Percentiles rank a stretch among this genome's conserved stretches.
Conservation (phyloP, 2,329 filamentous ascomycete species). For the Hirsutella minnesotensis region DNA sequence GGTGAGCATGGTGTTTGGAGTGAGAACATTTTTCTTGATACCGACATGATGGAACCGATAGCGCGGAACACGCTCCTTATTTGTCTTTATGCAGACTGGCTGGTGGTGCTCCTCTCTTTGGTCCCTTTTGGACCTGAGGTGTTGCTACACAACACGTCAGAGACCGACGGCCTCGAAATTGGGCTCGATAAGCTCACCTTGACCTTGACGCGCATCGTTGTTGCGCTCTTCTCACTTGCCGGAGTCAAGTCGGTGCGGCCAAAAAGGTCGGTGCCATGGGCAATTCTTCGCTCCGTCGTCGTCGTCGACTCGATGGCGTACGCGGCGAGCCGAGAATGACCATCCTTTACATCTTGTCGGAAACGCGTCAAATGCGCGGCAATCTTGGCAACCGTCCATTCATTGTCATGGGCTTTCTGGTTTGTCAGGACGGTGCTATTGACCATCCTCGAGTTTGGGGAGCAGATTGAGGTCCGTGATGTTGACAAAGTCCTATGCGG, state of each 20-base stretch:
- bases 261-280: constrained; percentile 35
- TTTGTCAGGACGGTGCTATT: constrained; percentile 8
- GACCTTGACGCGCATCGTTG: constrained; percentile 35
- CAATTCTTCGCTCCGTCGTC: constrained; percentile 24
- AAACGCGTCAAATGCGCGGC: constrained; percentile 26
- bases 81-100: constrained; percentile 35
- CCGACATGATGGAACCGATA: constrained; percentile 50
- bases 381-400: constrained; percentile 33
- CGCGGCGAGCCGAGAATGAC: constrained; percentile 32
- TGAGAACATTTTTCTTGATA: constrained; percentile 46
- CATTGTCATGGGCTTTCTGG: constrained; percentile 13
- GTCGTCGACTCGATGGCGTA: constrained; percentile 33
- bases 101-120: constrained; percentile 27
- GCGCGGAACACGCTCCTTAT: constrained; percentile 39
- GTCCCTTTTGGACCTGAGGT: constrained; percentile 30
- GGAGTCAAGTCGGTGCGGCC: constrained; percentile 27
- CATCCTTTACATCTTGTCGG: constrained; percentile 29
- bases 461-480: not conserved
- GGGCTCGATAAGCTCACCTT: constrained; percentile 27
- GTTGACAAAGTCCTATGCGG: not conserved
- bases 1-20: constrained; percentile 47
- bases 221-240: constrained; percentile 20
- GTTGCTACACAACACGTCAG: constrained; percentile 25
- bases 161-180: not conserved
- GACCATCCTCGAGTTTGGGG: not conserved